These are phyloP conservation scores for Suhomyces bolitotheri DNA, from an alignment of 1,139 yeast genomes.

Conservation along the genomic window DNA sequence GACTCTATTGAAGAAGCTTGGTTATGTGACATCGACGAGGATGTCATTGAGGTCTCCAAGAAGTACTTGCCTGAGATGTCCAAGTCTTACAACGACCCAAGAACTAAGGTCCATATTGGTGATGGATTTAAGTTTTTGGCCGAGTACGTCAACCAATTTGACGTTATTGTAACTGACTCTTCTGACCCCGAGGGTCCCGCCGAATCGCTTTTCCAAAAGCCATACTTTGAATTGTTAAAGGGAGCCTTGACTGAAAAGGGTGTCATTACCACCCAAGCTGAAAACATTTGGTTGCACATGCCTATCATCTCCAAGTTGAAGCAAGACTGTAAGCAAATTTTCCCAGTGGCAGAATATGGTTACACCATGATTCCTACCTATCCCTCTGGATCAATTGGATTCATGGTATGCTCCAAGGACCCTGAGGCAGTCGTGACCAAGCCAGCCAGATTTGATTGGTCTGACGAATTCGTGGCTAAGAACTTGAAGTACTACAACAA, in stretches of 20 bases:
- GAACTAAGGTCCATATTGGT: constrained; percentile 79
- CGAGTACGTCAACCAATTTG: constrained; percentile 69
- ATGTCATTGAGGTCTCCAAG: constrained; percentile 80
- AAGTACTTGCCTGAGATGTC: constrained; percentile 84
- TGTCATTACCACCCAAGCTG: constrained; percentile 89
- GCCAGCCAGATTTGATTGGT: constrained; percentile 66
- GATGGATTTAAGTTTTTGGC: constrained; percentile 91
- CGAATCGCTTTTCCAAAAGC: constrained; percentile 80
- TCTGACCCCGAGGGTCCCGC: constrained; percentile 99
- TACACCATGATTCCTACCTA: constrained; percentile 90
- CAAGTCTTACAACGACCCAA: constrained; percentile 74
- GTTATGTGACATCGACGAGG: constrained; percentile 89
- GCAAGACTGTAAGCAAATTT: constrained; percentile 71
- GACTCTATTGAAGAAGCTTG: constrained; percentile 79
- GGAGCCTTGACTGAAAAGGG: constrained; percentile 85
- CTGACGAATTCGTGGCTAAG: constrained; percentile 60
- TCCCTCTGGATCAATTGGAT: constrained; percentile 91
- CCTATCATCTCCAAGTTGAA: constrained; percentile 74
- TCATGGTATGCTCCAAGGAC: constrained; percentile 89
- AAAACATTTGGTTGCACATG: constrained; percentile 86
- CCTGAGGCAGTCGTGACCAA: constrained; percentile 56
- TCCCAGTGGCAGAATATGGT: constrained; percentile 87
- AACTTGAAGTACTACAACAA: constrained; percentile 78
- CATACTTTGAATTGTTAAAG: constrained; percentile 75
- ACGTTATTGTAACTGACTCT: constrained; percentile 90